Evolutionary conservation across 2,329 filamentous ascomycete genomes (phyloP).

Genomic region (Bipolaris gigantea): DNA sequence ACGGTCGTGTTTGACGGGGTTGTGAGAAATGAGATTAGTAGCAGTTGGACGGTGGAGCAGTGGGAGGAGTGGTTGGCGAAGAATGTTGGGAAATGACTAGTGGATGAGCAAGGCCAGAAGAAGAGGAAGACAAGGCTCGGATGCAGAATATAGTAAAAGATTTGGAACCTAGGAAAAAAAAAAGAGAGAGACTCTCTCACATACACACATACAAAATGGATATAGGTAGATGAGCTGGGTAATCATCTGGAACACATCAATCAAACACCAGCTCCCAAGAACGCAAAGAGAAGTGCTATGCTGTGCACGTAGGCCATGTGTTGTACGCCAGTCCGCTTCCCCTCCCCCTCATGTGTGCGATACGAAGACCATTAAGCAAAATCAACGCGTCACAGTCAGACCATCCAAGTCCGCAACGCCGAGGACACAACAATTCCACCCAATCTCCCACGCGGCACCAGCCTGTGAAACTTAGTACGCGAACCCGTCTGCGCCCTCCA

Average conservation of each 20-base stretch:
- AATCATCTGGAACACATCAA: constrained; percentile 6
- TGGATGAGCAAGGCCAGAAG: neutral
- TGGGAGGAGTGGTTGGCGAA: constrained; percentile 83
- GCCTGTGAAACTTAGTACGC: constrained; percentile 1
- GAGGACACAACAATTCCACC: neutral
- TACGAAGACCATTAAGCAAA: constrained; percentile 3
- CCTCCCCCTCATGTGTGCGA: neutral
- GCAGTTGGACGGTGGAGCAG: constrained; percentile 74
- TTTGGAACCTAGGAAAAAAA: neutral
- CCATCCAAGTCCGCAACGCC: constrained; percentile 8
- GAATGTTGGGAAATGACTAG: constrained; percentile 57
- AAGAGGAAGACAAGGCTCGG: neutral
- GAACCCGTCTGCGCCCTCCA: constrained; percentile 30
- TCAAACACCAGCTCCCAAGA: constrained; percentile 1
- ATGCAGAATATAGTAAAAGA: neutral
- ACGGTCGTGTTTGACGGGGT: constrained; percentile 88
- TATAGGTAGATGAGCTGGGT: constrained; percentile 8
- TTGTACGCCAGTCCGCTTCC: neutral
- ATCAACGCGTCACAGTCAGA: constrained; percentile 3
- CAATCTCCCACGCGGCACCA: neutral
- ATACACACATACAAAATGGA: constrained; percentile 1
- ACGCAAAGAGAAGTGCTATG: neutral
- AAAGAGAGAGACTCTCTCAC: too few relatives aligned
- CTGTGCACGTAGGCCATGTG: constrained; percentile 7
- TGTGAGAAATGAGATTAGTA: constrained; percentile 76